Base-by-base conservation (phyloP, 2,329 filamentous ascomycete species). In the Verticillium nonalfalfae region DNA sequence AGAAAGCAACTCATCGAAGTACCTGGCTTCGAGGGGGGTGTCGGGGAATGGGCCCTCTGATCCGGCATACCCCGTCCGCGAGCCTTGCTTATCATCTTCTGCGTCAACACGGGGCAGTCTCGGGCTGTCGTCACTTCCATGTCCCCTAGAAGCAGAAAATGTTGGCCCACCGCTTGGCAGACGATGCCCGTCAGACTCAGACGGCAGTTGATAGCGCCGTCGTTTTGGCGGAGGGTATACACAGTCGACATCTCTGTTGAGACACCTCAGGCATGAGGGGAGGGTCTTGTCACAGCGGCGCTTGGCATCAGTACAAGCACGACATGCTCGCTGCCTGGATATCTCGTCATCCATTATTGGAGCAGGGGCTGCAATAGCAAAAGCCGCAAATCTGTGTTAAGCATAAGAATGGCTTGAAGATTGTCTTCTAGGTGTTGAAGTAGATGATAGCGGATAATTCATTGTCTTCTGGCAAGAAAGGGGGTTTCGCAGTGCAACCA, bases 291-390 rank as follows among this genome's bases (percentile, higher is more conserved):
- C 62, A 36, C 62, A 63, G 2, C 60, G 62, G 14, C 62, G 26
- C n/a, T 61, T 63, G 31, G 57, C 57, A 18, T 59, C 58, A 3
- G 56, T 60, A 11, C 62, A 63, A 13, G 62, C 39, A 7, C 58
- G 57, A 4, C 62, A 63, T 3, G 62, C 52, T 2, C 38, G 61
- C 33, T 62, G 63, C 54, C 63, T 63, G 2, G 62, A 63, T 18
- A 21, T 52, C 9, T 52, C 45, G 45, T 18, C 18, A 26, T 21
- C 11, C 18, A 21, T 18, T 18, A 52, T 52, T 10, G 18, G 45
- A 10, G 4, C 18, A 18, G 10, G 18, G 18, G n/a, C n/a, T 18
- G n/a, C 21, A 5, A 9, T n/a, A 31, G 26, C 26, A 31, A 31
- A 31, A 4, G 26, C 26, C 26, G 26, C 26, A 31, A 31, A 26